phyloP scores from a whole-genome alignment of 371 early-diverging fungal genomes.

The Phascolomyces articulosus region DNA sequence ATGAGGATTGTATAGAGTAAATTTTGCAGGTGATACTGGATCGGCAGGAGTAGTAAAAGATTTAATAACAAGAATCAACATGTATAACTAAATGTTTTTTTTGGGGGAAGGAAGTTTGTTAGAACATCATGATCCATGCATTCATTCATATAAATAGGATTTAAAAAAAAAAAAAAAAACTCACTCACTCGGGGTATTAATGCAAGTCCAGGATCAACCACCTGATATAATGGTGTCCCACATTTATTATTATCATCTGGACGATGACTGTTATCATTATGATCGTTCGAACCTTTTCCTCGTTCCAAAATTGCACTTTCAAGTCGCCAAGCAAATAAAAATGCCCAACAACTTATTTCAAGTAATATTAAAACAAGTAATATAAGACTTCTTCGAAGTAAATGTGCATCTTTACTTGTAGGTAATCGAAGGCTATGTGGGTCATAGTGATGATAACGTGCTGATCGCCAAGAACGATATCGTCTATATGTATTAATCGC shows the following conservation, averaged over 20 bases:
- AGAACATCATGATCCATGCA: neutral
- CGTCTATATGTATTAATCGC: slow-evolving; percentile 22
- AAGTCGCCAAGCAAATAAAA: slow-evolving; percentile 53
- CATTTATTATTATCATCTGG: slow-evolving; percentile 12
- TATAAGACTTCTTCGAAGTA: slow-evolving; percentile 35
- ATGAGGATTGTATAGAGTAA: slow-evolving; percentile 57
- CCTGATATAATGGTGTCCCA: slow-evolving; percentile 36
- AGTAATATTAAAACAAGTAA: slow-evolving; percentile 38
- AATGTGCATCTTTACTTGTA: slow-evolving; percentile 31
- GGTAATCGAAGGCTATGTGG: slow-evolving; percentile 36
- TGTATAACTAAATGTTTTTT: slow-evolving; percentile 41
- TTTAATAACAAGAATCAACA: slow-evolving; percentile 49
- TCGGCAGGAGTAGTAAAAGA: slow-evolving; percentile 52
- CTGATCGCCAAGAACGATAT: slow-evolving; percentile 17
- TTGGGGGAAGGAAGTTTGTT: neutral
- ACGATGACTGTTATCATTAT: neutral
- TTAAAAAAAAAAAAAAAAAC: neutral
- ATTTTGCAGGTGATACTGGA: slow-evolving; percentile 53
- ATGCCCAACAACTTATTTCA: slow-evolving; percentile 52
- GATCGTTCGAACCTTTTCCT: slow-evolving; percentile 11
- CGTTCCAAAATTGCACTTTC: slow-evolving; percentile 47
- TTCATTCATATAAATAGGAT: neutral
- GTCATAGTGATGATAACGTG: slow-evolving; percentile 12
- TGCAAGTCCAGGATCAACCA: slow-evolving; percentile 40
- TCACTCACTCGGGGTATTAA: slow-evolving; percentile 42